Evolutionary conservation across 139 green algal genomes (phyloP).

Genomic region (Chlorella sp.): DNA sequence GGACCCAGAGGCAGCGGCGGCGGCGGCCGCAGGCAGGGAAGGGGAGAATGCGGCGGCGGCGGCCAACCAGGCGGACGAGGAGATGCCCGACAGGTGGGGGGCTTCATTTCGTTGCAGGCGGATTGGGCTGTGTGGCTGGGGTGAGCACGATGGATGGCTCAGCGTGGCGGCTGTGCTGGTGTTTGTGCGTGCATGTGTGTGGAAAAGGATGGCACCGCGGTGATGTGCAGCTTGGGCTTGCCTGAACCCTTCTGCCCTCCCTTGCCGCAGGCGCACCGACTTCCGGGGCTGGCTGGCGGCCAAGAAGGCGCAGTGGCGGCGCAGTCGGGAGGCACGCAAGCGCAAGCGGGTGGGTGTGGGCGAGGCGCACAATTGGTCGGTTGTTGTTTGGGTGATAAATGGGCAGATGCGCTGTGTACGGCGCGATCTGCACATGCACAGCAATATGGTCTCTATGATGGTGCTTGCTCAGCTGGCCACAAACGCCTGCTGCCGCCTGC

Average conservation of each 20-base stretch:
- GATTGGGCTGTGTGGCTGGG: neutral
- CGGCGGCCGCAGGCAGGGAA: constrained; percentile 18
- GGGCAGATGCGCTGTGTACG: no score
- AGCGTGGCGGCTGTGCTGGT: no score
- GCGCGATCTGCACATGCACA: no score
- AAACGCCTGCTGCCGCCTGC: no score
- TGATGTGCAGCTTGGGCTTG: neutral
- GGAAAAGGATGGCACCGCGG: no score
- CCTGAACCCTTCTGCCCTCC: neutral
- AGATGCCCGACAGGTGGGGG: constrained; percentile 8
- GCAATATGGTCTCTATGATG: no score
- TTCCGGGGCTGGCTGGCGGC: constrained; percentile 79
- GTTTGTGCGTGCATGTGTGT: no score
- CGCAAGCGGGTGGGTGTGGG: constrained; percentile 46
- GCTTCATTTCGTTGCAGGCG: neutral
- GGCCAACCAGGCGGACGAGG: constrained; percentile 20
- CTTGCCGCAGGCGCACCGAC: constrained; percentile 49
- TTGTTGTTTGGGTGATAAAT: no score
- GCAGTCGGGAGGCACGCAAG: constrained; percentile 52
- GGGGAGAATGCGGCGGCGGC: neutral
- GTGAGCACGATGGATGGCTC: neutral
- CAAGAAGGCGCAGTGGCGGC: constrained; percentile 82
- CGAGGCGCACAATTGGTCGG: no score
- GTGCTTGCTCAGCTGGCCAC: no score
- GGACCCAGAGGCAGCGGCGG: neutral